A percentile compares a stretch with the other conserved stretches of the same genome.
phyloP scores from a whole-genome alignment of 2,329 filamentous ascomycete genomes.

The Verticillium klebahnii region DNA sequence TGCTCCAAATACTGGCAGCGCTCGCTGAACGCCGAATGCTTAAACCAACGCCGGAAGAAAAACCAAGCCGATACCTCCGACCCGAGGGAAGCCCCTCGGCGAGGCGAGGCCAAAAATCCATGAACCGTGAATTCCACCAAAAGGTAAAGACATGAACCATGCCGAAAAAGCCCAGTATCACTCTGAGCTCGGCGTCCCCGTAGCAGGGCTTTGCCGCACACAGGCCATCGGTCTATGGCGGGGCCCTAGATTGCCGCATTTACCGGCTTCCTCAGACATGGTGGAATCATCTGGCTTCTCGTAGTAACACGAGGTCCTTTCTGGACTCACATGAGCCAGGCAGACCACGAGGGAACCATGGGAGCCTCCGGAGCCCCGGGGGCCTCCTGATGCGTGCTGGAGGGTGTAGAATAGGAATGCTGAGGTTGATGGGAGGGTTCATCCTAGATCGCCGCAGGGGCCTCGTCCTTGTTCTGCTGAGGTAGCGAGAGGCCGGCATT shows the following conservation, averaged over 20 bases:
- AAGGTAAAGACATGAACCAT: neutral
- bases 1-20: neutral
- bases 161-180: neutral
- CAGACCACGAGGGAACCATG: neutral
- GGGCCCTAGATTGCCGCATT: too few relatives aligned
- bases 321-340: neutral
- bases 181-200: neutral
- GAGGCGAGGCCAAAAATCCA: too few relatives aligned
- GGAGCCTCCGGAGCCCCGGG: conserved; percentile 16
- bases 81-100: neutral
- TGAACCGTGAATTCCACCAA: neutral
- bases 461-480: conserved; percentile 20
- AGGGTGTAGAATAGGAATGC: neutral
- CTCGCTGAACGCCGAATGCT: neutral
- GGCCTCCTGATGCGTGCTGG: neutral
- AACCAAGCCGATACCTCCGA: neutral
- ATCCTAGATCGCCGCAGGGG: conserved; percentile 10
- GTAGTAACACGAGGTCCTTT: neutral
- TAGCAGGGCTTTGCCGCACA: too few relatives aligned
- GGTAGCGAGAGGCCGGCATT: conserved; percentile 48
- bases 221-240: too few relatives aligned
- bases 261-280: too few relatives aligned
- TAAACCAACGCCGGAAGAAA: neutral
- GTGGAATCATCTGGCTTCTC: too few relatives aligned
- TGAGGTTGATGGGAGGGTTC: conserved; percentile 1